A percentile compares a stretch with the other conserved stretches of the same genome.
Evolutionary conservation across 768 basidiomycete genomes (phyloP).

Genomic region (Kwoniella sp.): DNA sequence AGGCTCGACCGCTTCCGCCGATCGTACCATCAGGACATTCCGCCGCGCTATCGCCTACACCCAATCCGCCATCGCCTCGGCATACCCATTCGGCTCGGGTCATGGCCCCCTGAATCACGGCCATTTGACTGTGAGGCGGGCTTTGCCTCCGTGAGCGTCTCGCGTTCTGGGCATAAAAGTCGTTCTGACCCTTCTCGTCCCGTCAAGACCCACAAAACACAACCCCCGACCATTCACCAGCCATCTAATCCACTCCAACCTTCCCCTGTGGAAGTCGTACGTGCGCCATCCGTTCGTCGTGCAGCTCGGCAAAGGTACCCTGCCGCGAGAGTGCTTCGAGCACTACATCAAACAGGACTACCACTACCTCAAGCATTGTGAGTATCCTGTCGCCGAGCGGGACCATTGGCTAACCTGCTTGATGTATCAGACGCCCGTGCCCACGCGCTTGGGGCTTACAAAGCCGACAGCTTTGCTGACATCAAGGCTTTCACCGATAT

Average conservation of each 20-base stretch:
- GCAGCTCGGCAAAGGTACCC: slow-evolving; percentile 67
- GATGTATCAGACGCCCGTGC: slow-evolving; percentile 41
- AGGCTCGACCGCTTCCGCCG: too few species aligned
- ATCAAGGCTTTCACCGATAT: slow-evolving; percentile 64
- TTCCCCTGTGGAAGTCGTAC: slow-evolving; percentile 50
- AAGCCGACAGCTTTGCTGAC: slow-evolving; percentile 61
- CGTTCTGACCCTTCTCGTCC: too few species aligned
- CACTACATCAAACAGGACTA: slow-evolving; percentile 68
- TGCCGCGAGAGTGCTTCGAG: slow-evolving; percentile 63
- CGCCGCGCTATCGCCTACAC: slow-evolving; percentile 66
- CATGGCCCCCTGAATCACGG: slow-evolving; percentile 84
- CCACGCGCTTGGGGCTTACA: slow-evolving; percentile 68
- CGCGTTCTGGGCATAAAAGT: too few species aligned
- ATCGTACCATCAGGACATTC: slow-evolving; percentile 55
- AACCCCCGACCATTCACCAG: slow-evolving; percentile 68
- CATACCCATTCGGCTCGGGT: slow-evolving; percentile 65
- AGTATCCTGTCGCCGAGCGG: slow-evolving; percentile 19
- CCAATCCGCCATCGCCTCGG: slow-evolving; percentile 66
- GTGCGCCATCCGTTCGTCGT: slow-evolving; percentile 75
- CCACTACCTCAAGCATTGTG: slow-evolving; percentile 54
- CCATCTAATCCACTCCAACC: slow-evolving; percentile 58
- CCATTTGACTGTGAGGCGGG: slow-evolving; percentile 57
- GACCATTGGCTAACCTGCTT: background rate
- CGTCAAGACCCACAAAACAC: slow-evolving; percentile 56
- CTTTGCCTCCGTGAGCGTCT: slow-evolving; percentile 59